Evolutionary conservation across 305 asterid species (phyloP).

Genomic region (Solanum aculeatissimum): DNA sequence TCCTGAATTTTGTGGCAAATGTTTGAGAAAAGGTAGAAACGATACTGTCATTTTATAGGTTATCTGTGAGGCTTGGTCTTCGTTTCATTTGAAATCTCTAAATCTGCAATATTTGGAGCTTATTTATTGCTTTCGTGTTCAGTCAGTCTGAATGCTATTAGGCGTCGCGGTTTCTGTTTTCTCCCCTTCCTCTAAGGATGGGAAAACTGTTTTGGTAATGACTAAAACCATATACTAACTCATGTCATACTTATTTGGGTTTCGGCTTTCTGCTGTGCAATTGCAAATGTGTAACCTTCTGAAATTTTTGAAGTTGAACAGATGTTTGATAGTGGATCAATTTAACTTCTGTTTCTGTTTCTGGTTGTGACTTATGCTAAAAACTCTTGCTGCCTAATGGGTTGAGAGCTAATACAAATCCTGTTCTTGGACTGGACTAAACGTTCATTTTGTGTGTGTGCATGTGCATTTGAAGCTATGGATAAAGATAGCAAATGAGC

Average conservation of each 20-base stretch:
- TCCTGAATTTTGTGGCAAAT: background rate
- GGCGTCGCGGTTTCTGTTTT: background rate
- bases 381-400: no score
- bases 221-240: no score
- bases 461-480: background rate
- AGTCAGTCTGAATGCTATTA: background rate
- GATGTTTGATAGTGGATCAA: no score
- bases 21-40: background rate
- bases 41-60: background rate
- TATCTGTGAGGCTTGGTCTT: background rate
- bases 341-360: no score
- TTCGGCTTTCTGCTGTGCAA: background rate
- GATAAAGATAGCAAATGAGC: background rate
- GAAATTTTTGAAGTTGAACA: background rate
- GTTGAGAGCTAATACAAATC: background rate
- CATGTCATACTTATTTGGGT: background rate
- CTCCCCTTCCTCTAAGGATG: background rate
- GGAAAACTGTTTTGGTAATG: no score
- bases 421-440: background rate
- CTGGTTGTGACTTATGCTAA: no score
- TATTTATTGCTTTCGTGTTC: background rate
- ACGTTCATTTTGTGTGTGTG: no score
- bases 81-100: background rate
- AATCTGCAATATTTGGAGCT: background rate
- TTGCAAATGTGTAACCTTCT: background rate